phyloP scores from a whole-genome alignment of 2,329 filamentous ascomycete species.

The Trichoderma atroviride region DNA sequence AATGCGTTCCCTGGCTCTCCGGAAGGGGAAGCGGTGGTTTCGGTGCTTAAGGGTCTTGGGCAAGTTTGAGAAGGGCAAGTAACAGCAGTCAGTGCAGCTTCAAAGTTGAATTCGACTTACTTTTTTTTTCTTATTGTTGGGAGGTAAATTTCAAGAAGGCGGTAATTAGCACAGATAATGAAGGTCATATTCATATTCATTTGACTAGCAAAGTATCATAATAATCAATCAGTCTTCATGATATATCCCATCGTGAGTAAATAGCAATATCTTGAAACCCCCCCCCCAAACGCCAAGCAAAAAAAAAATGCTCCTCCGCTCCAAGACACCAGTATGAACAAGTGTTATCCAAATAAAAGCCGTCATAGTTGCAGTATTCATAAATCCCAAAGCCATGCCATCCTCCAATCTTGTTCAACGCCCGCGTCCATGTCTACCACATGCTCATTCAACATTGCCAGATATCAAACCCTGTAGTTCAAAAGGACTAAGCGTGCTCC shows the following conservation, averaged over 20 bases:
- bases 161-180: not conserved
- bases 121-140: not conserved
- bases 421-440: not conserved
- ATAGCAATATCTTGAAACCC: not conserved
- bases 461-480: slow-evolving; percentile 69
- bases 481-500: slow-evolving; percentile 75
- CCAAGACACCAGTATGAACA: not conserved
- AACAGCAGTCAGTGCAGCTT: not conserved
- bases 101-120: not conserved
- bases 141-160: not conserved
- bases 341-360: not conserved
- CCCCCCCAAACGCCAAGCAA: not conserved
- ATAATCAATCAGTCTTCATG: not conserved
- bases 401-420: not conserved
- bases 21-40: not conserved
- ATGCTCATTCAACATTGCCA: slow-evolving; percentile 47
- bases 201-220: not conserved
- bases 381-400: not conserved
- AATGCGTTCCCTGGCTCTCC: not conserved
- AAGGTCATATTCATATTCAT: not conserved
- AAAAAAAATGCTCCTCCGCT: not conserved
- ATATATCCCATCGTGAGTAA: not conserved
- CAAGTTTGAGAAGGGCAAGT: not conserved
- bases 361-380: not conserved
- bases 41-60: not conserved